Evolutionary conservation across 1,139 yeast species (phyloP).

Genomic region (Trichomonascaceae sp.): DNA sequence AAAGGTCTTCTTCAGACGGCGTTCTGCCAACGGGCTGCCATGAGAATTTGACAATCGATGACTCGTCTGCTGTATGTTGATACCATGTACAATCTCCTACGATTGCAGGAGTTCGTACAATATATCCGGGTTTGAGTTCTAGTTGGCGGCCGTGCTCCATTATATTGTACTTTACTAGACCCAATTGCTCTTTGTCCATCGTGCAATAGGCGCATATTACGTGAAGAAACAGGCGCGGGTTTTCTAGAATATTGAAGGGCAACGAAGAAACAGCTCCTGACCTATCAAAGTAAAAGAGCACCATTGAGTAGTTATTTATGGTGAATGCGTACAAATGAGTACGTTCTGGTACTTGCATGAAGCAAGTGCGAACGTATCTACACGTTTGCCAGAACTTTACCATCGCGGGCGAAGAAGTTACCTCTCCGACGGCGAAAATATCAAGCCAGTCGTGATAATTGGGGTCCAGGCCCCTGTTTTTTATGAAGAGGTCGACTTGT

Average conservation of each 20-base stretch:
- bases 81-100: too few relatives aligned
- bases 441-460: not conserved
- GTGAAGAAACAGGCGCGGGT: not conserved
- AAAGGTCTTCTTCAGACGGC: too few relatives aligned
- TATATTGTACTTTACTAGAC: not conserved
- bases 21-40: too few relatives aligned
- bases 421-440: not conserved
- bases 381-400: not conserved
- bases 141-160: too few relatives aligned
- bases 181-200: not conserved
- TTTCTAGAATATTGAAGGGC: not conserved
- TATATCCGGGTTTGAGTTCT: too few relatives aligned
- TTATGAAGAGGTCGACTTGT: not conserved
- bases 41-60: too few relatives aligned
- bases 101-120: too few relatives aligned
- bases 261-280: not conserved
- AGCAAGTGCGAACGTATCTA: not conserved
- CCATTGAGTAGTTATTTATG: not conserved
- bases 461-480: not conserved
- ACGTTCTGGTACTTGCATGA: not conserved
- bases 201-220: not conserved
- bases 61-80: too few relatives aligned
- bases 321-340: not conserved
- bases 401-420: not conserved
- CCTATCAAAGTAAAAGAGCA: not conserved